These are phyloP conservation scores for Colletotrichum filicis DNA, from an alignment of 2,329 filamentous ascomycete species.

Conservation along the genomic window DNA sequence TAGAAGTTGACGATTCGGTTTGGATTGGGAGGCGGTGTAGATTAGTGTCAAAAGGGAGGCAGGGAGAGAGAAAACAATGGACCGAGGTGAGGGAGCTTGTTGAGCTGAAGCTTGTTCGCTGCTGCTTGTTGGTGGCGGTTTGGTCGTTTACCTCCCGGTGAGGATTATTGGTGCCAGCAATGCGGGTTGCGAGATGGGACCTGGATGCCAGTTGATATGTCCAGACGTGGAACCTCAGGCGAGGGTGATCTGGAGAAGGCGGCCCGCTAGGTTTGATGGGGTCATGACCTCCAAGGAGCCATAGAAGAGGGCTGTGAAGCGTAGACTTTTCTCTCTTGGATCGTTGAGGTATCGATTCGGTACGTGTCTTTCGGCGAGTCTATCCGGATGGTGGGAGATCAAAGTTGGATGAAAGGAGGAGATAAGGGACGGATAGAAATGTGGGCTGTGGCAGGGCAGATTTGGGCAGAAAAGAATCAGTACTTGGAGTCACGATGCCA, in stretches of 20 bases:
- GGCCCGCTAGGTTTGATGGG: not conserved
- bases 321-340: not conserved
- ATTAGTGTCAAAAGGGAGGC: not conserved
- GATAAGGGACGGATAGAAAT: not conserved
- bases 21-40: conserved; percentile 1
- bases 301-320: conserved; percentile 5
- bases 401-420: not conserved
- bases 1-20: not conserved
- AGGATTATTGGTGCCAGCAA: conserved; percentile 8
- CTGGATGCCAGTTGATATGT: not conserved
- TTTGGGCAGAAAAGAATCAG: not conserved
- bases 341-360: not conserved
- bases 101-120: not conserved
- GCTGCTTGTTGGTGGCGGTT: not conserved
- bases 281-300: not conserved
- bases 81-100: not conserved
- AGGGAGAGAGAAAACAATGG: not conserved
- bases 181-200: not conserved
- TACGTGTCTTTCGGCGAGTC: not conserved
- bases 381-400: not conserved
- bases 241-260: conserved; percentile 1
- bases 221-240: not conserved
- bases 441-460: conserved; percentile 3
- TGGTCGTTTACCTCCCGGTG: not conserved
- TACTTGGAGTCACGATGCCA: not conserved